Evolutionary conservation across 495 filamentous ascomycete genomes (phyloP).

Genomic region (Bryoglossum gracile): DNA sequence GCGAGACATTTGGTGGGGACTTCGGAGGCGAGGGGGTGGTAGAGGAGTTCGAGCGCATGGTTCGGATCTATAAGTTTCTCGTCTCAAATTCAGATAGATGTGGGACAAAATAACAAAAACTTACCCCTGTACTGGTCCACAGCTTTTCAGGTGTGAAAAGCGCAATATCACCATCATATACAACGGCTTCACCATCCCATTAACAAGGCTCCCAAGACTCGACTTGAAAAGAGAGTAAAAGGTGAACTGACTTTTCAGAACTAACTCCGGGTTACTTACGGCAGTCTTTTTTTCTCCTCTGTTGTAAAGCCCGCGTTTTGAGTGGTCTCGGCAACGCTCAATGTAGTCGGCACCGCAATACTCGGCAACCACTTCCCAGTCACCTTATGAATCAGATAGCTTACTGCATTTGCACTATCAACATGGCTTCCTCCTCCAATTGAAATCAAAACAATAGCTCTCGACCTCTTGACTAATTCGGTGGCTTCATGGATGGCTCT

Average conservation of each 20-base stretch:
- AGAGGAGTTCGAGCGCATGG: constrained; percentile 42
- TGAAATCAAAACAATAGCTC: constrained; percentile 9
- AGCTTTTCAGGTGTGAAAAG: constrained; percentile 8
- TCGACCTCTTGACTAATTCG: neutral
- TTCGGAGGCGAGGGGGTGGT: constrained; percentile 41
- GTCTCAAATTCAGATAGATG: neutral
- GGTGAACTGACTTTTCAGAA: constrained; percentile 8
- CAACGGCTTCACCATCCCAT: constrained; percentile 5
- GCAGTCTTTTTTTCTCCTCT: constrained; percentile 15
- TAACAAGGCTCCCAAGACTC: no score
- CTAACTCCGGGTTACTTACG: constrained; percentile 10
- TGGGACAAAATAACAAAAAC: neutral
- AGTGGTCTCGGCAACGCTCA: constrained; percentile 16
- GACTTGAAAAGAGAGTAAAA: no score
- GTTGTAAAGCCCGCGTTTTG: constrained; percentile 16
- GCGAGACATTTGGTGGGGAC: constrained; percentile 34
- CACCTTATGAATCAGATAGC: constrained; percentile 9
- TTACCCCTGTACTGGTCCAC: constrained; percentile 14
- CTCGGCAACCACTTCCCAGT: constrained; percentile 13
- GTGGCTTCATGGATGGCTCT: constrained; percentile 12
- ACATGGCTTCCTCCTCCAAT: constrained; percentile 12
- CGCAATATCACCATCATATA: constrained; percentile 17
- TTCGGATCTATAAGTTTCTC: constrained; percentile 25
- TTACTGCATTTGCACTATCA: constrained; percentile 14
- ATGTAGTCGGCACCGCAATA: constrained; percentile 12